A percentile compares a stretch with the other conserved stretches of the same genome.
These are phyloP conservation scores for Populus davidiana DNA, from an alignment of 345 rosid species.

Conservation along the genomic window DNA sequence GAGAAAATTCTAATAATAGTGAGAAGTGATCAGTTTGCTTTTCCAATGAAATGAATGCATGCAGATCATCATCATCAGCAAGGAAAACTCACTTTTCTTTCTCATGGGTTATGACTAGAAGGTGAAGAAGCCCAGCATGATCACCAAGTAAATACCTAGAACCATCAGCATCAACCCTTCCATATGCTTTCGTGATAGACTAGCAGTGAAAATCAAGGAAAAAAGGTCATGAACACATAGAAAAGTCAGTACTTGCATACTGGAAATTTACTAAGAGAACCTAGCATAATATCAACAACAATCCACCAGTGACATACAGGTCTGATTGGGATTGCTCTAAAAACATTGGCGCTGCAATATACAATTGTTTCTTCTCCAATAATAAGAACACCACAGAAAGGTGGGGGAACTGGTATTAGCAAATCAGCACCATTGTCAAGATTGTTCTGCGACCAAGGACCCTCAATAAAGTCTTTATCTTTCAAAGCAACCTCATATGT, in stretches of 20 bases:
- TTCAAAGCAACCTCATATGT: constrained; percentile 92
- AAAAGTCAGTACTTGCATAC: constrained; percentile 1
- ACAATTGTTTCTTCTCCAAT: constrained; percentile 93
- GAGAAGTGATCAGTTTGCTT: not conserved
- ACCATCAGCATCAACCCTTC: constrained; percentile 95
- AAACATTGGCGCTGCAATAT: constrained; percentile 83
- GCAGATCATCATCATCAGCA: not conserved
- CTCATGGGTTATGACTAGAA: constrained; percentile 87
- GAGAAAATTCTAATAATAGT: constrained; percentile 4
- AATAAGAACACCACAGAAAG: constrained; percentile 96
- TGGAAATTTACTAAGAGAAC: not conserved
- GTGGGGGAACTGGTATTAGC: constrained; percentile 93
- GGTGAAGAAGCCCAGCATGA: constrained; percentile 82
- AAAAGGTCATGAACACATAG: constrained; percentile 16
- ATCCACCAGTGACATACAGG: constrained; percentile 48
- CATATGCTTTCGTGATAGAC: constrained; percentile 90
- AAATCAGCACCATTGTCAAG: constrained; percentile 92
- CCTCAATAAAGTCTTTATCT: constrained; percentile 96
- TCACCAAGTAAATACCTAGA: constrained; percentile 94
- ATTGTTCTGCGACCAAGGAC: constrained; percentile 94
- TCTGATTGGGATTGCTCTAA: constrained; percentile 77
- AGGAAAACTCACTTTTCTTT: constrained; percentile 71
- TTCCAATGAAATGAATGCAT: not conserved
- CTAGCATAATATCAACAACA: constrained; percentile 8
- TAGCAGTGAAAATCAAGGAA: constrained; percentile 27